Percentiles rank a stretch among this genome's conserved stretches.
These are phyloP conservation scores for Claviceps quebecensis DNA, from an alignment of 2,329 filamentous ascomycete genomes.

Conservation along the genomic window DNA sequence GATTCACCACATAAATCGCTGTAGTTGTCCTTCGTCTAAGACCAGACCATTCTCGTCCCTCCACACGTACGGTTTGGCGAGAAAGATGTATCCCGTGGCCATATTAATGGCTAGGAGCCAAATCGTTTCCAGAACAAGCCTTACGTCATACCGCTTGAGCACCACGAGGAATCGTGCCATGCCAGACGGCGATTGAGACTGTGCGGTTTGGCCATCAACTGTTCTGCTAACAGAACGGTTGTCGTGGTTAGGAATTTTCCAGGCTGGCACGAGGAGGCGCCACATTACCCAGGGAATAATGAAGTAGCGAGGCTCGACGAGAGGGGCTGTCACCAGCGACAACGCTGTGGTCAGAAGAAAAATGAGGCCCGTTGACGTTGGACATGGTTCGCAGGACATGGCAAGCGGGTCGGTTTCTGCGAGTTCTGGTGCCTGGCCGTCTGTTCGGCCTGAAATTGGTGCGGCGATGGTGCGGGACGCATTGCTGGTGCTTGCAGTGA, in stretches of 20 bases:
- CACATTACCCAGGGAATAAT: constrained; percentile 92
- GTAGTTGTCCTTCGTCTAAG: constrained; percentile 42
- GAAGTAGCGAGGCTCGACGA: constrained; percentile 93
- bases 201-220: not conserved
- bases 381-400: constrained; percentile 18
- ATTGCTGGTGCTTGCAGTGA: constrained; percentile 14
- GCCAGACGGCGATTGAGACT: not conserved
- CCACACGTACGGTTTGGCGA: constrained; percentile 57
- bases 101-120: constrained; percentile 57
- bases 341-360: constrained; percentile 57
- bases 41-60: constrained; percentile 33
- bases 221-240: constrained; percentile 4
- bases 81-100: constrained; percentile 56
- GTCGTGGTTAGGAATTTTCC: constrained; percentile 16
- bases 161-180: constrained; percentile 2
- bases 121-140: constrained; percentile 44
- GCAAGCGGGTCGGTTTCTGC: constrained; percentile 15
- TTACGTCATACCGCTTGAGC: constrained; percentile 25
- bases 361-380: constrained; percentile 39
- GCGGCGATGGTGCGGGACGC: constrained; percentile 13
- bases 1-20: constrained; percentile 69
- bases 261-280: constrained; percentile 61
- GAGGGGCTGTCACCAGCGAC: constrained; percentile 72
- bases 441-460: not conserved
- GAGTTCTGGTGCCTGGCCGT: constrained; percentile 5